Evolutionary conservation across 495 filamentous ascomycete species (phyloP).

Genomic region (Umbilicaria muhlenbergii): DNA sequence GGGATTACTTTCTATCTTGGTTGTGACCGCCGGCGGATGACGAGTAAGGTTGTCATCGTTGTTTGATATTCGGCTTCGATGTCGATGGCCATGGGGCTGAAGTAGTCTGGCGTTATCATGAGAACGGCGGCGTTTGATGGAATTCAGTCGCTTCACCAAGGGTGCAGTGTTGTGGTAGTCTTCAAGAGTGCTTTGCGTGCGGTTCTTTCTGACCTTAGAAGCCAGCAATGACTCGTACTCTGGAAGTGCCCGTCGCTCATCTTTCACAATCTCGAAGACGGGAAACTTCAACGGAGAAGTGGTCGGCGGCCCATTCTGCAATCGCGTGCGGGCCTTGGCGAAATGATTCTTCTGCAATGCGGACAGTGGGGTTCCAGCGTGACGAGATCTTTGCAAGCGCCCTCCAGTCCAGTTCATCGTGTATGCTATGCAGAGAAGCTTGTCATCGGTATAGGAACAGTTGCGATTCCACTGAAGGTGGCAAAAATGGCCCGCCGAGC

Average conservation of each 20-base stretch:
- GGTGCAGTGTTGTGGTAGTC: constrained; percentile 5
- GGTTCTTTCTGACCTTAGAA: not conserved
- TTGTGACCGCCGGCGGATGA: not conserved
- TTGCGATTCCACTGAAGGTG: no score
- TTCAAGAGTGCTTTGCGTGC: constrained; percentile 5
- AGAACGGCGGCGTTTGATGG: constrained; percentile 1
- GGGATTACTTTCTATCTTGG: constrained; percentile 3
- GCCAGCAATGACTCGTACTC: not conserved
- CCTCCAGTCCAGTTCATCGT: constrained; percentile 17
- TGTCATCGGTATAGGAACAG: no score
- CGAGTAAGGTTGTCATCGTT: no score
- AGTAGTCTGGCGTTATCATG: not conserved
- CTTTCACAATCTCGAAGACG: not conserved
- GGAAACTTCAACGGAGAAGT: not conserved
- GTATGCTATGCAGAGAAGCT: no score
- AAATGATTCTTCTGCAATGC: constrained; percentile 13
- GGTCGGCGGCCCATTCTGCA: constrained; percentile 1
- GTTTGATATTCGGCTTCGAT: not conserved
- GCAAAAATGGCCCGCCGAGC: no score
- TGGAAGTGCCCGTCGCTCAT: not conserved
- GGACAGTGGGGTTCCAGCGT: constrained; percentile 4
- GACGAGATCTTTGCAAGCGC: constrained; percentile 9
- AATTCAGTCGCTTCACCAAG: constrained; percentile 5
- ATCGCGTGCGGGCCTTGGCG: constrained; percentile 8
- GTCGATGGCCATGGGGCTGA: not conserved